Evolutionary conservation across 768 basidiomycete genomes (phyloP), one percentile per base, ranked within the genome.

Genomic region (Leccinum arenicola): DNA sequence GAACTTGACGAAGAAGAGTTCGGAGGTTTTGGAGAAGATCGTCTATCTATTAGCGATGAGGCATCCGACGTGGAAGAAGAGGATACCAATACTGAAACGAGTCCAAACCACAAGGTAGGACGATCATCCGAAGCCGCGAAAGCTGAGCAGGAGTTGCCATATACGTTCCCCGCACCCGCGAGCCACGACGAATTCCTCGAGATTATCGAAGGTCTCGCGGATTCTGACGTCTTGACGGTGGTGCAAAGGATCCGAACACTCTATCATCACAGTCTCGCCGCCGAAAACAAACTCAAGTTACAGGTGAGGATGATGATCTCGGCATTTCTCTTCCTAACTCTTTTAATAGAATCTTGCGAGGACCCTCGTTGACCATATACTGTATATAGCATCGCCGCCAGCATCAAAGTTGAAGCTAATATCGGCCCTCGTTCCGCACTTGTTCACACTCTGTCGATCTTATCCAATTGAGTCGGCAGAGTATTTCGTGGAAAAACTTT

Each of bases 181-280:
- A 85, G 78, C 11, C 95, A 98, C 65, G 91, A 92, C 50, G 93
- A 96, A 58, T 90, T 98, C 64, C 80, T 96, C n/a, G 84, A 88
- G 23, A 88, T 96, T 15, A 70, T 98, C 2, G 83, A 88, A 19
- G 80, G 79, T 43, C 71, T 95, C 17, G 79, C 84, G 15, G 89
- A 93, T 47, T 76, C 83, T 27, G 88, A 96, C 60, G 71, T 96
- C 2, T 83, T 87, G 4, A 86, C 79, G 0, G 93, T 98, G 2
- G 79, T 98, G 36, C 89, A 98, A 68, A 89, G 97, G 48, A 95
- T 98, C 50, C 84, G 95, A 11, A 82, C 92, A 1, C 75, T 98
- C 8, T 87, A 97, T 68, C 97, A 99, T 69, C 91, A 95, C 1
- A 96, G 93, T 68, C 78, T 98, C n/a, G 87, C 84, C 1, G 84